Base-by-base conservation (phyloP, 1,284 basidiomycete species). In the Moesziomyces parantarcticus region DNA sequence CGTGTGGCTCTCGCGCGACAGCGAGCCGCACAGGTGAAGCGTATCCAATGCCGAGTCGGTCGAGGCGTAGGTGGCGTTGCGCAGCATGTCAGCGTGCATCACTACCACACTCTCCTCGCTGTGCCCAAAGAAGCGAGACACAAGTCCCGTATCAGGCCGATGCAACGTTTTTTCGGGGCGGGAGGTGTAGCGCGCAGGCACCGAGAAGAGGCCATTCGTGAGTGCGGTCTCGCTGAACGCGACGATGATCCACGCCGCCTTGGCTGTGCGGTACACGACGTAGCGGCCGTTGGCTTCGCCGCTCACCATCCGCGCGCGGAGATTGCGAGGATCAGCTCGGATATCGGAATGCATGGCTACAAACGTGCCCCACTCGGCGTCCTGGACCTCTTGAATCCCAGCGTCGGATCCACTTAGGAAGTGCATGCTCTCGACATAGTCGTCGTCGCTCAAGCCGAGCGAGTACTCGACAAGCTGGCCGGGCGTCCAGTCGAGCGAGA, bases 21-120 rank as follows among this genome's bases (percentile, higher is more conserved):
- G 18, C 3, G 53, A 53, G 3, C 70, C 70, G 43, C 48, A 73
- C 0, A 73, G 57, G 22, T 64, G 50, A 2, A 73, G 45, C 39
- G 64, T 68, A 44, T 73, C 64, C 23, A 67, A 53, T 22, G 63
- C 50, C 6, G 16, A 6, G 8, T 36, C 13, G 13, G 52, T 63
- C 7, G 50, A 41, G 7, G 59, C 20, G 53, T 73, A 73, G 20
- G 69, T 73, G 23, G 69, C 69, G 43, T 73, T 73, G 46, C 64
- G 59, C 8, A 73, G 47, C 32, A 67, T 49, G 34, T 67, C 64
- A 22, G 60, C 69, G 14, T 60, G 42, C 40, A 51, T 22, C 32
- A 73, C 6, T 18, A 73, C 48, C 13, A 73, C 60, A 11, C 47
- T 57, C n/a, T 73, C 64, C 1, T 54, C 42, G 1, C 55, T 52